A percentile compares a stretch with the other conserved stretches of the same genome.
These are phyloP conservation scores for Pythium phragmiticola DNA, from an alignment of 352 stramenopile genomes.

Conservation along the genomic window DNA sequence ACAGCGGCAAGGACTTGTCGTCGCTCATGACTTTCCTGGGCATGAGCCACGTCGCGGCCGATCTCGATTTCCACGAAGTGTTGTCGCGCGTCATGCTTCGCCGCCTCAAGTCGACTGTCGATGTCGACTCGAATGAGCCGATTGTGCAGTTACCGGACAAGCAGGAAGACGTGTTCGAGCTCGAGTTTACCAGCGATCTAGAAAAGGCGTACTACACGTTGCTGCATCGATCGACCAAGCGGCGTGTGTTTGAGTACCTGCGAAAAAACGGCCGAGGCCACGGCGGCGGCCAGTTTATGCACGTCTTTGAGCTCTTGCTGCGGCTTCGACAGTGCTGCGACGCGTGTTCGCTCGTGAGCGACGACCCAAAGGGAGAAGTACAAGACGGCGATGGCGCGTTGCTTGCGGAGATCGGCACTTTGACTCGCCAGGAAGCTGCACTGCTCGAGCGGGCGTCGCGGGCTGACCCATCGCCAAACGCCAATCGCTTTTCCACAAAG, in stretches of 20 bases:
- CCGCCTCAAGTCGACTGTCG: slow-evolving; percentile 75
- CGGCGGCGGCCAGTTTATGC: slow-evolving; percentile 69
- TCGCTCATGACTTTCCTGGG: slow-evolving; percentile 88
- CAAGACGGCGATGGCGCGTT: slow-evolving; percentile 26
- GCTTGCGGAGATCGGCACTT: slow-evolving; percentile 25
- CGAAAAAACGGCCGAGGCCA: slow-evolving; percentile 24
- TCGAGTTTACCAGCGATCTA: slow-evolving; percentile 64
- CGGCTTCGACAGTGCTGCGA: slow-evolving; percentile 86
- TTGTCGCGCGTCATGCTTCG: slow-evolving; percentile 84
- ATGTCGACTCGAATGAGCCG: slow-evolving; percentile 42
- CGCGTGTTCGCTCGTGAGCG: slow-evolving; percentile 57
- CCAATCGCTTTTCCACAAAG: slow-evolving; percentile 51
- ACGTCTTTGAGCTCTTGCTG: slow-evolving; percentile 88
- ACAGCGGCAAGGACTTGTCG: slow-evolving; percentile 81
- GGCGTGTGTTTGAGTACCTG: slow-evolving; percentile 77
- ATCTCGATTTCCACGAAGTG: slow-evolving; percentile 66
- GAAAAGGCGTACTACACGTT: slow-evolving; percentile 78
- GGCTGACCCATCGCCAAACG: not conserved
- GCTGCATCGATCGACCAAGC: slow-evolving; percentile 80
- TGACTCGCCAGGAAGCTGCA: slow-evolving; percentile 18
- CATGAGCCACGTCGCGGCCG: slow-evolving; percentile 40
- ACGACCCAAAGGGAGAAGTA: slow-evolving; percentile 46
- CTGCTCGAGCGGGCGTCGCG: slow-evolving; percentile 36
- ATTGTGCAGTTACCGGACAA: slow-evolving; percentile 65
- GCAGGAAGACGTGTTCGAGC: slow-evolving; percentile 51